Conservation (phyloP, 805 yeast genomes). For the Cyberlindnera suaveolens region DNA sequence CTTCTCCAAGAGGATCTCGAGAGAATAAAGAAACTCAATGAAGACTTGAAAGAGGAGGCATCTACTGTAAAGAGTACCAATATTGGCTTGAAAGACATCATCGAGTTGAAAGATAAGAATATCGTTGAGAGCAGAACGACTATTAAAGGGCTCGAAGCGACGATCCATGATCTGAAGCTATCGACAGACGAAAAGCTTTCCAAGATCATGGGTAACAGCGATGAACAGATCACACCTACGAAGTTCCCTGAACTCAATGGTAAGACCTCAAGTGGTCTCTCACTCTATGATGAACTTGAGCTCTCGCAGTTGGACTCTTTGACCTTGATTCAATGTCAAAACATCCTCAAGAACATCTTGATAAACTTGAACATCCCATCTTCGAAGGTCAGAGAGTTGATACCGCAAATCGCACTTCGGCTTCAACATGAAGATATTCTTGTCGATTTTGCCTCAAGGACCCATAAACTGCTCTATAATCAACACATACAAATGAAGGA, state of each 20-base stretch:
- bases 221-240: slow-evolving; percentile 20
- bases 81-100: slow-evolving; percentile 10
- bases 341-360: slow-evolving; percentile 29
- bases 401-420: slow-evolving; percentile 23
- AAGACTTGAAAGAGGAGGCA: slow-evolving; percentile 9
- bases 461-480: slow-evolving; percentile 26
- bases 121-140: slow-evolving; percentile 1
- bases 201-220: slow-evolving; percentile 19
- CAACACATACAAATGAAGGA: slow-evolving; percentile 23
- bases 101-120: slow-evolving; percentile 7
- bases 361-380: slow-evolving; percentile 28
- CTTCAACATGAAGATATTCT: slow-evolving; percentile 25
- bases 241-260: slow-evolving; percentile 23
- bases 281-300: slow-evolving; percentile 18
- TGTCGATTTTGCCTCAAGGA: slow-evolving; percentile 26
- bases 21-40: slow-evolving; percentile 2
- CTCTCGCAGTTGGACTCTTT: slow-evolving; percentile 25
- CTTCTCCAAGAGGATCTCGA: slow-evolving; percentile 2
- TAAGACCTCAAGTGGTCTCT: slow-evolving; percentile 7
- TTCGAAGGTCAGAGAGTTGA: slow-evolving; percentile 19
- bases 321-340: slow-evolving; percentile 27
- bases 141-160: slow-evolving; percentile 5
- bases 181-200: slow-evolving; percentile 1
- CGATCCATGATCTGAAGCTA: slow-evolving; percentile 4
- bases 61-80: slow-evolving; percentile 7